Percentiles rank a stretch among this genome's conserved stretches.
phyloP scores from a whole-genome alignment of 2,329 filamentous ascomycete species.

The Trichoderma atrobrunneum region DNA sequence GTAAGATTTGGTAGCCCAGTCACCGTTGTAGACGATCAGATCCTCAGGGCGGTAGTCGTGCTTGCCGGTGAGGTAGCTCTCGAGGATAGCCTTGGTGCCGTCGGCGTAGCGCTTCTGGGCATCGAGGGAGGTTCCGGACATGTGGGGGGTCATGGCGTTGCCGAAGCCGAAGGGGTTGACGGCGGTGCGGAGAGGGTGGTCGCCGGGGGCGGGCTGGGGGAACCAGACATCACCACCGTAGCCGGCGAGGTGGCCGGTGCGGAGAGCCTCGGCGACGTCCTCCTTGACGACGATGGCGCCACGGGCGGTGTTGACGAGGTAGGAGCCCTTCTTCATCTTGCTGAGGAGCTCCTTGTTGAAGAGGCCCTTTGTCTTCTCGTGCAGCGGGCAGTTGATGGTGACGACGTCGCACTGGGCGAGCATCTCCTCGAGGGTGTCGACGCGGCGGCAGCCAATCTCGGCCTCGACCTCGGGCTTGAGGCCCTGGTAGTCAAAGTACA shows the following conservation, averaged over 20 bases:
- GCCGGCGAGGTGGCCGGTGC: constrained; percentile 84
- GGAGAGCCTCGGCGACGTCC: constrained; percentile 91
- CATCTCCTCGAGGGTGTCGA: constrained; percentile 89
- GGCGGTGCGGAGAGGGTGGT: constrained; percentile 88
- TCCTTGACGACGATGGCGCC: constrained; percentile 99
- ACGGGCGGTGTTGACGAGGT: constrained; percentile 98
- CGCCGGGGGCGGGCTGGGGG: constrained; percentile 92
- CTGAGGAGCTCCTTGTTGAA: constrained; percentile 98
- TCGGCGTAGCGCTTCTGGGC: constrained; percentile 89
- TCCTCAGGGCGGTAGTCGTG: constrained; percentile 88
- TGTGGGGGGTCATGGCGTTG: constrained; percentile 98
- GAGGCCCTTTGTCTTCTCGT: constrained; percentile 93
- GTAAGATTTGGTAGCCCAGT: constrained; percentile 94
- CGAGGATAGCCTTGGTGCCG: constrained; percentile 84
- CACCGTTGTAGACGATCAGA: constrained; percentile 82
- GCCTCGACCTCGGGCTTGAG: constrained; percentile 80
- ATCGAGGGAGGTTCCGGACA: constrained; percentile 98
- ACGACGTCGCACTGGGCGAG: constrained; percentile 91
- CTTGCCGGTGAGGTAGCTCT: constrained; percentile 84
- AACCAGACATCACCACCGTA: constrained; percentile 94
- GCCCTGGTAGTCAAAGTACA: constrained; percentile 99
- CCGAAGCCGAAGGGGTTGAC: constrained; percentile 95
- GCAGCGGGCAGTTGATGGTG: constrained; percentile 98
- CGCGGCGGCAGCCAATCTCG: constrained; percentile 92
- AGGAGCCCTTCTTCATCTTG: constrained; percentile 99